Base-by-base conservation (phyloP, 208 protist genomes). In the Chromosphaera perkinsii region DNA sequence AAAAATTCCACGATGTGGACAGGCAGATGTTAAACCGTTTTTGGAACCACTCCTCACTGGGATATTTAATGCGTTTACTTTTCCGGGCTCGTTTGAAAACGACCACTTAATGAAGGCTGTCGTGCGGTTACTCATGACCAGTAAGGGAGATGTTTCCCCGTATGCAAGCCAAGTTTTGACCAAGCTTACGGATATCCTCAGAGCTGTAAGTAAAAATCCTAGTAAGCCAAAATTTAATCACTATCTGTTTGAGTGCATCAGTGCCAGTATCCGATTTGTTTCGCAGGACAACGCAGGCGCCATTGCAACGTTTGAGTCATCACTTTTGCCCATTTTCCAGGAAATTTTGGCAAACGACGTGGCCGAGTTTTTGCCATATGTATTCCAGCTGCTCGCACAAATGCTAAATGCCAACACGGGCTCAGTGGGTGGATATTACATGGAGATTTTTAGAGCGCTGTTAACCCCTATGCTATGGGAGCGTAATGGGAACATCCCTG, bases 161-260 rank as follows among this genome's bases (percentile, higher is more conserved):
- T 45, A 37, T 60, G 20, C 35, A 17, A 27, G 35, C 5, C 24
- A 22, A 17, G 17, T 78, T 20, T 47, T 87, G 40, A 20, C 40
- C 14, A 12, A 51, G 33, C 73, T 87, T 20, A 69, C 65, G 27
- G 7, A 1, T 12, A 72, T 81, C 3, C 32, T 88, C 24, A n/a
- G 20, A 1, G 51, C 37, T 2, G 90, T 91, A 14, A 74, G 74
- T 31, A 87, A 86, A 55, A 96, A 96, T 69, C 90, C 91, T 36
- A 81, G 73, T 20, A 95, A 96, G 66, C 91, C 92, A 9, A 55
- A 85, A 32, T 98, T 93, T 79, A 94, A 92, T 68, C 90, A 97
- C 65, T 96, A 87, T 66, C 80, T 97, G 56, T 98, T 97, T 56
- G 94, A 98, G 66, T 79, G 88, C 14, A 72, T 96, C 66, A 93